Evolutionary conservation across 768 basidiomycete genomes (phyloP).

Genomic region (Chalciporus chontae): DNA sequence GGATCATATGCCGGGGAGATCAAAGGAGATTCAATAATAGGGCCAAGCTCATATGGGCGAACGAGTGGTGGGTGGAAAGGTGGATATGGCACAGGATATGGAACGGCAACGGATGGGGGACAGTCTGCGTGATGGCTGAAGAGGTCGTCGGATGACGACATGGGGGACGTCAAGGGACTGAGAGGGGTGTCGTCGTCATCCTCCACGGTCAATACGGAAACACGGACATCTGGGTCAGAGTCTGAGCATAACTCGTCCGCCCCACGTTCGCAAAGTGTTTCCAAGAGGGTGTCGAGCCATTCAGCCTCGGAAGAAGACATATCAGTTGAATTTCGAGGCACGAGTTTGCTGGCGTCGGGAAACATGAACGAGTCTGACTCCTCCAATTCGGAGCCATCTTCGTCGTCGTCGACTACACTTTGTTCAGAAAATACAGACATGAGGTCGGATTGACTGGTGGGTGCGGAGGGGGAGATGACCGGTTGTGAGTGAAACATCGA

Average conservation of each 20-base stretch:
- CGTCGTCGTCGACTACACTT: constrained; percentile 47
- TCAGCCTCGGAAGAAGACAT: constrained; percentile 60
- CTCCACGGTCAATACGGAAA: constrained; percentile 48
- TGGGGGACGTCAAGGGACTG: constrained; percentile 65
- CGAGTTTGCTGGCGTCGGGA: constrained; percentile 66
- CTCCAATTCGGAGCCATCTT: constrained; percentile 38
- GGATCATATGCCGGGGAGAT: constrained; percentile 44
- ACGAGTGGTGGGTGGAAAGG: constrained; percentile 56
- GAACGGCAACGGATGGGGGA: constrained; percentile 43
- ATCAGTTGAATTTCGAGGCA: constrained; percentile 30
- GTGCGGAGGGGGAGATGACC: constrained; percentile 31
- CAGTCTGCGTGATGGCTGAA: constrained; percentile 48
- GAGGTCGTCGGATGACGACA: constrained; percentile 78
- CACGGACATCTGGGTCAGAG: constrained; percentile 42
- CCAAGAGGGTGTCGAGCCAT: constrained; percentile 80
- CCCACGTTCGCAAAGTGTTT: constrained; percentile 68
- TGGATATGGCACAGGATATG: constrained; percentile 68
- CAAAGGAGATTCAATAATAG: constrained; percentile 40
- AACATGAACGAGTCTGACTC: constrained; percentile 76
- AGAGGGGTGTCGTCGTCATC: constrained; percentile 56
- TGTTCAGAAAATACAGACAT: constrained; percentile 30
- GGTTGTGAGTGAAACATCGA: constrained; percentile 60
- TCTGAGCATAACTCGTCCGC: constrained; percentile 56
- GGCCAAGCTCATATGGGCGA: constrained; percentile 49
- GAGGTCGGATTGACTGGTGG: constrained; percentile 18